Percentiles rank a stretch among this genome's conserved stretches.
phyloP scores from a whole-genome alignment of 352 stramenopile genomes.

The Elongisporangium prolatum region DNA sequence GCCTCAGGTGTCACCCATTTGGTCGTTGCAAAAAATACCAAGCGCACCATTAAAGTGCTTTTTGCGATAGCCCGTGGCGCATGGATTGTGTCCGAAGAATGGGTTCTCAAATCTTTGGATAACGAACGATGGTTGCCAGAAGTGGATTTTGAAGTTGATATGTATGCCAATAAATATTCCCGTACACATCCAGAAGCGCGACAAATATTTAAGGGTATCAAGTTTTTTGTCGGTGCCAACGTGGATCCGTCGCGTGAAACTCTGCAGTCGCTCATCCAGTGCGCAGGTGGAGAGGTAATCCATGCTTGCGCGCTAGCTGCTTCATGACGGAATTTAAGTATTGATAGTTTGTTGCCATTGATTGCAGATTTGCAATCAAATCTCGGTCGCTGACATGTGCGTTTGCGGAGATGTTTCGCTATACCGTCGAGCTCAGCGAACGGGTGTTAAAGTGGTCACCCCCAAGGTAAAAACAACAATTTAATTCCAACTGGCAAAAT shows the following conservation, averaged over 20 bases:
- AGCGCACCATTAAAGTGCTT: constrained; percentile 81
- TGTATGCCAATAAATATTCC: constrained; percentile 43
- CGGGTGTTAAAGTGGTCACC: constrained; percentile 50
- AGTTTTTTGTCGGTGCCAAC: constrained; percentile 70
- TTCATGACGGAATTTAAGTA: not conserved
- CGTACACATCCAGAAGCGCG: constrained; percentile 39
- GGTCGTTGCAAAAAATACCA: constrained; percentile 58
- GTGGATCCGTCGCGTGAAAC: constrained; percentile 70
- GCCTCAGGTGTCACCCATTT: constrained; percentile 69
- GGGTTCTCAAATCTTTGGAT: constrained; percentile 76
- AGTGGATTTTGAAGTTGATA: constrained; percentile 53
- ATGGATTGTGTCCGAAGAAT: constrained; percentile 77
- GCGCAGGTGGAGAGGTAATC: constrained; percentile 66
- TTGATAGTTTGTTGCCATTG: not conserved
- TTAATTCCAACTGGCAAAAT: not conserved
- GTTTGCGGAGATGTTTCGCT: constrained; percentile 64
- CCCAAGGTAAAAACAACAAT: constrained; percentile 39
- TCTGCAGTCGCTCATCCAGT: constrained; percentile 67
- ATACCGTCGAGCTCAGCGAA: constrained; percentile 49
- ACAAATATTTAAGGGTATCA: constrained; percentile 55
- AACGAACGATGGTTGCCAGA: constrained; percentile 67
- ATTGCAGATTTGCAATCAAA: constrained; percentile 69
- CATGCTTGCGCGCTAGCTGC: not conserved
- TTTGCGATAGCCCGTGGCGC: constrained; percentile 77
- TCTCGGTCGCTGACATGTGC: constrained; percentile 54